Evolutionary conservation across 805 yeast genomes (phyloP).

Genomic region (Candida gorgasii): DNA sequence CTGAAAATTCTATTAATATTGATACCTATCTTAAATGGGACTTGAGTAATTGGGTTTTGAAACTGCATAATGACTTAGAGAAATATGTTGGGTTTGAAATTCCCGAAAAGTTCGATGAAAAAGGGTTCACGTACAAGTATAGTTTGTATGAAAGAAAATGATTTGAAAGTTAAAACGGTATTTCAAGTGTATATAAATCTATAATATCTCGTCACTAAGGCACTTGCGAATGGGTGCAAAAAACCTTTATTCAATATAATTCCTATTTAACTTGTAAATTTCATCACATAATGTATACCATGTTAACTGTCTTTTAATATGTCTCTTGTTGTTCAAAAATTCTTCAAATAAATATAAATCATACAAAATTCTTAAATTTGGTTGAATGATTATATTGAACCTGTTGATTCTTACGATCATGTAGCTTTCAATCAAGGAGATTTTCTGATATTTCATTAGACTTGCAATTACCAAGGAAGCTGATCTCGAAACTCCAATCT

Average conservation of each 20-base stretch:
- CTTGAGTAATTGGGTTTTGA: slow-evolving; percentile 36
- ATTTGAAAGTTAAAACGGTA: no score
- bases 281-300: slow-evolving; percentile 34
- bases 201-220: neutral
- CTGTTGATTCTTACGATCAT: slow-evolving; percentile 38
- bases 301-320: slow-evolving; percentile 18
- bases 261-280: slow-evolving; percentile 27
- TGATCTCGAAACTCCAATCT: slow-evolving; percentile 45
- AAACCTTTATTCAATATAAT: slow-evolving; percentile 21
- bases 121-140: slow-evolving; percentile 13
- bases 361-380: slow-evolving; percentile 39
- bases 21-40: slow-evolving; percentile 66
- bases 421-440: slow-evolving; percentile 35
- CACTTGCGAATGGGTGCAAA: neutral
- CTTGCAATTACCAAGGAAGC: slow-evolving; percentile 42
- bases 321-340: slow-evolving; percentile 18
- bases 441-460: slow-evolving; percentile 33
- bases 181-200: neutral
- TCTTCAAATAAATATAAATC: slow-evolving; percentile 35
- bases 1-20: slow-evolving; percentile 47
- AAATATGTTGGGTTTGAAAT: slow-evolving; percentile 35
- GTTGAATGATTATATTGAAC: slow-evolving; percentile 44
- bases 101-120: slow-evolving; percentile 18
- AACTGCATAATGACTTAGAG: slow-evolving; percentile 33
- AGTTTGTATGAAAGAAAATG: slow-evolving; percentile 11